A percentile compares a stretch with the other conserved stretches of the same genome.
phyloP scores from a whole-genome alignment of 2,329 filamentous ascomycete species.

The Xylaria sp. region DNA sequence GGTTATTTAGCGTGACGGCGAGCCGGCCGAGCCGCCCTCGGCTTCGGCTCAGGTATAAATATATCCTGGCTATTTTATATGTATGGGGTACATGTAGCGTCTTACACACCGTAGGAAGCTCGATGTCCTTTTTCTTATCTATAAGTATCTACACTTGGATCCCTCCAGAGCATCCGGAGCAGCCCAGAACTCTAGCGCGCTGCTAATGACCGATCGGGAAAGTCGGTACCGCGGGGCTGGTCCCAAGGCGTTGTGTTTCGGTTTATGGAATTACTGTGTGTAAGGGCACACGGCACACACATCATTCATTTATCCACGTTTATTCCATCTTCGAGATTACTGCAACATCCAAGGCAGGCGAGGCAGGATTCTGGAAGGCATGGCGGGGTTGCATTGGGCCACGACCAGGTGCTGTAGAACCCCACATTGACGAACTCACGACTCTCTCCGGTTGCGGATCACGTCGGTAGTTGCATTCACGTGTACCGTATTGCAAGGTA shows the following conservation, averaged over 20 bases:
- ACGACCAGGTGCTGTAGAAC: not conserved
- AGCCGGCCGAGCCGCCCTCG: not conserved
- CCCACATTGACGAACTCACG: constrained; percentile 23
- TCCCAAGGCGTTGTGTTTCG: not conserved
- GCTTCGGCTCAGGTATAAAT: too few relatives aligned
- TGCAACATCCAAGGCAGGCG: too few relatives aligned
- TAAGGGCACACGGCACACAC: not conserved
- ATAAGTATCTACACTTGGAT: not conserved
- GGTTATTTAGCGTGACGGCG: not conserved
- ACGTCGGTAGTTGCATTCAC: constrained; percentile 7
- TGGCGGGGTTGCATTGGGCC: too few relatives aligned
- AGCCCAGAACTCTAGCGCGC: not conserved
- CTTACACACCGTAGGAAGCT: not conserved
- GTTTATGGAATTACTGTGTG: not conserved
- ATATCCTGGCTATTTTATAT: too few relatives aligned
- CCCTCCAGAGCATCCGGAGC: not conserved
- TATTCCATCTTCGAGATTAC: not conserved
- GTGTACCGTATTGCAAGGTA: too few relatives aligned
- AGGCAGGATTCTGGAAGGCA: too few relatives aligned
- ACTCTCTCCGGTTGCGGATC: constrained; percentile 19
- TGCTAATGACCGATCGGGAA: constrained; percentile 4
- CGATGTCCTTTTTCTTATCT: not conserved
- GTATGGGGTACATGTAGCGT: too few relatives aligned
- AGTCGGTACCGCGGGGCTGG: not conserved
- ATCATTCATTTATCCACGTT: not conserved